These are phyloP conservation scores for Colletotrichum simmondsii DNA, from an alignment of 2,329 filamentous ascomycete genomes.

Conservation along the genomic window DNA sequence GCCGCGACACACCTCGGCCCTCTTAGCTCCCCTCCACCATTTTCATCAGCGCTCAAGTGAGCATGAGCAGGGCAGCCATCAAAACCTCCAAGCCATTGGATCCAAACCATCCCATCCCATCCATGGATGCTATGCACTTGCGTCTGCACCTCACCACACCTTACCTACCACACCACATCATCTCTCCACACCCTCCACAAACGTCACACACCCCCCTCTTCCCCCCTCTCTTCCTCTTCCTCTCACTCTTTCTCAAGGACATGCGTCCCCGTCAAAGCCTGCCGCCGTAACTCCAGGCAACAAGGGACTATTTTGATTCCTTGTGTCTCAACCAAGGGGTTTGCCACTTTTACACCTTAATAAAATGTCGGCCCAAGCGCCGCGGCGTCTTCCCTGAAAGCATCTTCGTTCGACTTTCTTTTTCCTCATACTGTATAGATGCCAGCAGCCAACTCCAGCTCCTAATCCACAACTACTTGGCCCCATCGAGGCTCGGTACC, in stretches of 20 bases:
- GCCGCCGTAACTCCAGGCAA: slow-evolving; percentile 34
- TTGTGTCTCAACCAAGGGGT: slow-evolving; percentile 33
- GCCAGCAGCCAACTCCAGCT: not conserved
- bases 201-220: slow-evolving; percentile 22
- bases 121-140: slow-evolving; percentile 27
- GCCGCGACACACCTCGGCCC: slow-evolving; percentile 34
- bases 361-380: slow-evolving; percentile 34
- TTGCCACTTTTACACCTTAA: slow-evolving; percentile 31
- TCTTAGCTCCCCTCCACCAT: slow-evolving; percentile 35
- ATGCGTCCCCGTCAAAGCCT: slow-evolving; percentile 32
- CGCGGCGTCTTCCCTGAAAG: slow-evolving; percentile 27
- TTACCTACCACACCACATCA: not conserved
- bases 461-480: slow-evolving; percentile 10
- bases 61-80: slow-evolving; percentile 7
- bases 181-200: slow-evolving; percentile 21
- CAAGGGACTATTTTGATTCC: slow-evolving; percentile 36
- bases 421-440: slow-evolving; percentile 31
- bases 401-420: slow-evolving; percentile 30
- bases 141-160: slow-evolving; percentile 11
- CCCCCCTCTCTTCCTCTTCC: not conserved
- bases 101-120: slow-evolving; percentile 12
- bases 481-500: slow-evolving; percentile 27
- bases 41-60: slow-evolving; percentile 1
- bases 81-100: slow-evolving; percentile 1
- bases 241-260: not conserved